Percentiles rank a stretch among this genome's conserved stretches.
Evolutionary conservation across 2,329 filamentous ascomycete genomes (phyloP).

Genomic region (Chrysosporium keratinophilum): DNA sequence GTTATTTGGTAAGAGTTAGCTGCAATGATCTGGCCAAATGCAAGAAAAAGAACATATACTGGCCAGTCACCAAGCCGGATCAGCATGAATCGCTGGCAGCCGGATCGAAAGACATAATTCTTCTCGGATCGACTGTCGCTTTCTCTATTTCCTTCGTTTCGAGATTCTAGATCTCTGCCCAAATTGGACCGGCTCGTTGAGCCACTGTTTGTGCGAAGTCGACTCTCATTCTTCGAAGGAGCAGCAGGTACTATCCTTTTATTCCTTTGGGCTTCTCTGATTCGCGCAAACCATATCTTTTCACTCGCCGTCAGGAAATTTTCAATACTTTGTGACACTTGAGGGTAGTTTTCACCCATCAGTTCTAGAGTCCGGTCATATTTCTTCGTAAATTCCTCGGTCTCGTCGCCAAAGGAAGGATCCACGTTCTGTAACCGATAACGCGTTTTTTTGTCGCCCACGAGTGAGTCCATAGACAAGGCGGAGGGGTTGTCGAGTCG

Average conservation of each 20-base stretch:
- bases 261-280: slow-evolving; percentile 50
- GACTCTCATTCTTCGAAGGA: background rate
- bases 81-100: slow-evolving; percentile 47
- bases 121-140: slow-evolving; percentile 35
- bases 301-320: slow-evolving; percentile 55
- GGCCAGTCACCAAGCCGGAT: slow-evolving; percentile 54
- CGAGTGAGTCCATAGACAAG: slow-evolving; percentile 47
- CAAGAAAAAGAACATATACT: slow-evolving; percentile 51
- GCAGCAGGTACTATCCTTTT: slow-evolving; percentile 17
- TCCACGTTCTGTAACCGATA: slow-evolving; percentile 56
- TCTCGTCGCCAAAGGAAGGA: slow-evolving; percentile 57
- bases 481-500: slow-evolving; percentile 31
- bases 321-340: slow-evolving; percentile 53
- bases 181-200: background rate
- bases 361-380: slow-evolving; percentile 49
- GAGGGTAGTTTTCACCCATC: slow-evolving; percentile 48
- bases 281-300: slow-evolving; percentile 55
- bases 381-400: slow-evolving; percentile 49
- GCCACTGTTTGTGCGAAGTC: background rate
- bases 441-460: slow-evolving; percentile 52
- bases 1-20: slow-evolving; percentile 60
- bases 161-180: slow-evolving; percentile 14
- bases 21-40: slow-evolving; percentile 53
- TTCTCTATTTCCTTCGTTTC: slow-evolving; percentile 28
- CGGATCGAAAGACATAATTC: background rate